Percentiles rank a stretch among this genome's conserved stretches.
Evolutionary conservation across 306 rosid species (phyloP).

Genomic region (Lithocarpus polystachyus): DNA sequence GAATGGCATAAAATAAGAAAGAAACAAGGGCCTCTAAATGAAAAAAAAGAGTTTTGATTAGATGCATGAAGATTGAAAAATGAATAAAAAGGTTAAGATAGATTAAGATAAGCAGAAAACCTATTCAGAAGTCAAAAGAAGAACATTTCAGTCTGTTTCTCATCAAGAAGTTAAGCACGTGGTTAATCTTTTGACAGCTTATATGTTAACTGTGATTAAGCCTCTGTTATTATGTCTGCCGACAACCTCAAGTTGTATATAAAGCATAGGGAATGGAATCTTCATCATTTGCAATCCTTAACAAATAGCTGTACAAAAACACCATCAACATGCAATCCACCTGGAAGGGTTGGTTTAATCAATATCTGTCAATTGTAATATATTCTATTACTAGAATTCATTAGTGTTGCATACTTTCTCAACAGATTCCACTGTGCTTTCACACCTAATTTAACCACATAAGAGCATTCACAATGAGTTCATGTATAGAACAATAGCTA

Average conservation of each 20-base stretch:
- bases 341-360: slow-evolving; percentile 3
- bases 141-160: not conserved
- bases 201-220: not conserved
- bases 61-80: slow-evolving; percentile 20
- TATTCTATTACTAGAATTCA: not conserved
- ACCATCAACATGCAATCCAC: slow-evolving; percentile 19
- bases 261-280: slow-evolving; percentile 37
- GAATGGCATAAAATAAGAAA: not conserved
- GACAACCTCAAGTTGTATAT: slow-evolving; percentile 40
- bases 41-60: slow-evolving; percentile 12
- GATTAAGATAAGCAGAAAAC: not conserved
- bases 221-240: slow-evolving; percentile 31
- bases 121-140: not conserved
- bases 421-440: too few relatives aligned
- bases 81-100: too few relatives aligned
- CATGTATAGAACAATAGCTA: not conserved
- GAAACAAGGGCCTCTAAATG: slow-evolving; percentile 13
- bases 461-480: not conserved
- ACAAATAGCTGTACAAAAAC: slow-evolving; percentile 19
- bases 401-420: too few relatives aligned
- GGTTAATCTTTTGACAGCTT: slow-evolving; percentile 5
- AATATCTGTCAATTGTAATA: not conserved
- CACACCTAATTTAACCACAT: not conserved
- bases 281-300: slow-evolving; percentile 37
- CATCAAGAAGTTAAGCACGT: not conserved